Conservation (phyloP, 495 filamentous ascomycete species). For the Penicillium coffeae region DNA sequence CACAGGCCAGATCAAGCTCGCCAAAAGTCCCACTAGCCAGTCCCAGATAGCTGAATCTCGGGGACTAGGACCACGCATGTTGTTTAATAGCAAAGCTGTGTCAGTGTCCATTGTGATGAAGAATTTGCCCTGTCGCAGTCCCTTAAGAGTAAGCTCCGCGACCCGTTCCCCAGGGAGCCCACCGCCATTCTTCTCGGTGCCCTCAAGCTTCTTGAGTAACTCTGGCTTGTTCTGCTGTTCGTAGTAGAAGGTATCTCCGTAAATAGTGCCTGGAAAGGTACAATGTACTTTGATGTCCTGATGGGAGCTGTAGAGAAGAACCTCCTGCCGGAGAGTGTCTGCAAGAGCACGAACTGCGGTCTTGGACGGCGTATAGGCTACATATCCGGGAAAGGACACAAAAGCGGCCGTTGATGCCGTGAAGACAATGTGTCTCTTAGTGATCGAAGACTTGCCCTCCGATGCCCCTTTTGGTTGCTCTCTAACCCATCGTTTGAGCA, state of each 20-base stretch:
- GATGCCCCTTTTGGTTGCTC: constrained; percentile 1
- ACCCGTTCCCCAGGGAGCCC: neutral
- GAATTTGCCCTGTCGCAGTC: neutral
- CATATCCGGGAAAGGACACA: constrained; percentile 34
- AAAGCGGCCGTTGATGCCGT: constrained; percentile 34
- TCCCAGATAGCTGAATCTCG: neutral
- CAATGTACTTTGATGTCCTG: neutral
- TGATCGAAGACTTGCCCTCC: neutral
- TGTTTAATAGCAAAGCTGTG: neutral
- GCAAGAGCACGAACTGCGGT: constrained; percentile 34
- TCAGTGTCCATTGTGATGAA: neutral
- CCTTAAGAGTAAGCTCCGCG: neutral
- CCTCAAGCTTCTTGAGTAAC: neutral
- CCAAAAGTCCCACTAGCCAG: neutral
- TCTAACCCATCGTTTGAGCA: constrained; percentile 21
- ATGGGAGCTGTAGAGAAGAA: constrained; percentile 18
- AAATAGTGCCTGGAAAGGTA: neutral
- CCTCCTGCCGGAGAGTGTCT: constrained; percentile 36
- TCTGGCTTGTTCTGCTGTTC: neutral
- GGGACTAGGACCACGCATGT: neutral
- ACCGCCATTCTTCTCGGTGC: neutral
- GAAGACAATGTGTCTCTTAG: constrained; percentile 27
- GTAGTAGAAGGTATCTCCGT: neutral
- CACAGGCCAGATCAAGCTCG: neutral
- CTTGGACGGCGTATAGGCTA: constrained; percentile 35